phyloP scores from a whole-genome alignment of 768 basidiomycete genomes.

The Termitomyces sp. region DNA sequence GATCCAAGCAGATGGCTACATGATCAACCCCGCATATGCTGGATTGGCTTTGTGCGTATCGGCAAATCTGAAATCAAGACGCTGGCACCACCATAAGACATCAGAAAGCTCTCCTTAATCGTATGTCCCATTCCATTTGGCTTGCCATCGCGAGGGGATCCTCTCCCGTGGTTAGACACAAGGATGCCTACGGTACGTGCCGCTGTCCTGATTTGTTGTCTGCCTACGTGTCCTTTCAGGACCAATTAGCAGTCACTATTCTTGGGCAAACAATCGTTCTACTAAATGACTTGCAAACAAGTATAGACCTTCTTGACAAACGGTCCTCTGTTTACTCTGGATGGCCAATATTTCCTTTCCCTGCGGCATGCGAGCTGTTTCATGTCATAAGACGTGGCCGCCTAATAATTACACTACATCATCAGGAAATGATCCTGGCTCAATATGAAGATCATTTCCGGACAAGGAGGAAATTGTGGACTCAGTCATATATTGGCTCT shows the following conservation, averaged over 20 bases:
- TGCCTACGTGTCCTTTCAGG: slow-evolving; percentile 8
- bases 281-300: slow-evolving; percentile 22
- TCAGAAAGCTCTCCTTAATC: no score
- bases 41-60: no score
- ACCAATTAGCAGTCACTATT: slow-evolving; percentile 23
- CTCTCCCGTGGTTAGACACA: slow-evolving; percentile 18
- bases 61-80: no score
- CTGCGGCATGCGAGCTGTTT: slow-evolving; percentile 24
- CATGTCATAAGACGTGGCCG: not conserved
- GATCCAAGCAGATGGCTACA: no score
- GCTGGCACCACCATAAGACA: no score
- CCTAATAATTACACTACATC: not conserved
- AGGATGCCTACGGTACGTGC: slow-evolving; percentile 17
- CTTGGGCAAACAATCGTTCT: slow-evolving; percentile 22
- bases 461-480: slow-evolving; percentile 37
- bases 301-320: slow-evolving; percentile 33
- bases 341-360: slow-evolving; percentile 30
- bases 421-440: slow-evolving; percentile 21
- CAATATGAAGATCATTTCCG: slow-evolving; percentile 35
- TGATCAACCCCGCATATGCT: no score
- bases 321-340: slow-evolving; percentile 28
- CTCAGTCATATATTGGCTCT: slow-evolving; percentile 38
- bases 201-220: not conserved
- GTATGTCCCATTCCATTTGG: no score
- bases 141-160: slow-evolving; percentile 17